Evolutionary conservation across 345 rosid genomes (phyloP), one percentile per base, ranked within the genome.

Genomic region (Gynandropsis gynandra): DNA sequence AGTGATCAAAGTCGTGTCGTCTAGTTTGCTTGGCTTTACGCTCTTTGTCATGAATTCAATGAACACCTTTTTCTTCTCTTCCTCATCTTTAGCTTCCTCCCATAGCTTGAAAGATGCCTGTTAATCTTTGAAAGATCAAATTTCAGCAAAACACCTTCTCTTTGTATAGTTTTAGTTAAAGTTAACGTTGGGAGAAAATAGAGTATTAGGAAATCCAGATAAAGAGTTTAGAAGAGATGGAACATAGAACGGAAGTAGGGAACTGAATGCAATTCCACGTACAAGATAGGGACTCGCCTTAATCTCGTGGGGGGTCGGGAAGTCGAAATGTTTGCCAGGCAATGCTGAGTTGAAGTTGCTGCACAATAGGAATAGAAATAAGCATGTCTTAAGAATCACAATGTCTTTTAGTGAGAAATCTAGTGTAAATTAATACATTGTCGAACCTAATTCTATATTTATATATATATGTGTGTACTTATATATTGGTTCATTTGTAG

Each of bases 291-390:
- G 40, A 49, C 57, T 29, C 0, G 74, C 97, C 89, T 83, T 67
- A 7, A 83, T 39, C 33, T 75, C 67, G 0, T 46, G 35, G 1
- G 67, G 57, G 0, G 83, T 16, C 12, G 95, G 98, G 1, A 68
- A 81, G 47, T 90, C 96, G 27, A 78, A 87, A 55, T 90, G 96
- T 50, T 77, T 71, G n/a, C 95, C 96, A 0, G 98, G 98, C 46
- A 90, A 69, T 46, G 92, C 85, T 14, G 96, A 74, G 70, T 87
- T 90, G 76, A 87, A 72, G 42, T 79, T 58, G 74, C 92, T 90
- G 70, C 31, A 61, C 16, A 36, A 35, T 20, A 41, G 8, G 27
- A 4, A 59, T 59, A 15, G 52, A 41, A 55, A 10, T 44, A 32
- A 18, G 35, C 50, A 43, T 20, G 35, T 5, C 14, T 13, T 9